Base-by-base conservation (phyloP, 2,329 filamentous ascomycete species). In the Aspergillus brunneoviolaceus region DNA sequence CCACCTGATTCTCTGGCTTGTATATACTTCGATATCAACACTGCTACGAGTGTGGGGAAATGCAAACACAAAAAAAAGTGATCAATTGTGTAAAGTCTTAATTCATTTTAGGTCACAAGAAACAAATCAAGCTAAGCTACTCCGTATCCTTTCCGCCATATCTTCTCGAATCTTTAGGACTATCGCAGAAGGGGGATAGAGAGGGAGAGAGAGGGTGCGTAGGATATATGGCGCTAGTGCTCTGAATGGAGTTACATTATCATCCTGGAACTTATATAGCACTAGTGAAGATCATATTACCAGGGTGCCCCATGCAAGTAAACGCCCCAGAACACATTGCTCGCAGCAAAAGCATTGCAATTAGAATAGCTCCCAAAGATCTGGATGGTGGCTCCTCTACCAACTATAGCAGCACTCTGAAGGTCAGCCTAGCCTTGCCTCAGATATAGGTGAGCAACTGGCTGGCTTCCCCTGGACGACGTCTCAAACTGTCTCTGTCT, bases 401-500 rank as follows among this genome's bases (percentile, higher is more conserved):
- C 27, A 29, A 29, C 25, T 49, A 48, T 27, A 19, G 29, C 39
- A 23, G 39, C 39, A 16, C 14, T 23, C 25, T 19, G 35, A 23
- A 23, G 45, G 25, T 53, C 51, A 51, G 58, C 52, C 49, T 49
- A 58, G 57, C 61, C 61, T 49, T 63, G 57, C 48, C 25, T 49
- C 29, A 23, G 49, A 49, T 39, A 49, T 31, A 35, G 55, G 16
- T 39, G 19, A 47, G 33, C 23, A 23, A 55, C 16, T 19, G 14
- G 3, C 19, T 39, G 60, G 19, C 39, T 33, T 50, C 58, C 49
- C 42, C 54, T 53, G 56, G 56, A 39, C 53, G 49, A 39, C 53
- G 45, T 58, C 50, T 35, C 55, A 50, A 29, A 25, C 31, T 19
- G 47, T 55, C 42, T 47, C 35, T 58, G 60, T 57, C 55, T 62